phyloP scores from a whole-genome alignment of 345 rosid species.

The Balakata baccata region DNA sequence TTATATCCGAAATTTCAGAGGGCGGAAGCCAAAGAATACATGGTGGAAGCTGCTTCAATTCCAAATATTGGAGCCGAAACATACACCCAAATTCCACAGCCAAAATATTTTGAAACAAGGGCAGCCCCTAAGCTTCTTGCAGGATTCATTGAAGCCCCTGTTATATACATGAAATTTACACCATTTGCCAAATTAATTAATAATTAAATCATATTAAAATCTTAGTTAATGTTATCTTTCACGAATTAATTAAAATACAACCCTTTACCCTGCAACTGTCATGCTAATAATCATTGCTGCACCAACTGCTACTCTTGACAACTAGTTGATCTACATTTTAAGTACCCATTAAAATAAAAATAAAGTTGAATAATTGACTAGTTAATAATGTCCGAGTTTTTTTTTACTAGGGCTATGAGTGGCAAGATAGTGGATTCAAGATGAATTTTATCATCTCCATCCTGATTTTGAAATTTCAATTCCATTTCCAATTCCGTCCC shows the following conservation, averaged over 20 bases:
- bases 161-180: constrained; percentile 10
- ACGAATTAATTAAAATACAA: too few relatives aligned
- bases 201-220: too few relatives aligned
- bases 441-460: too few relatives aligned
- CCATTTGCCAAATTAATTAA: too few relatives aligned
- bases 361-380: too few relatives aligned
- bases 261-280: constrained; percentile 19
- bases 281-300: constrained; percentile 12
- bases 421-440: too few relatives aligned
- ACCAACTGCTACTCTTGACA: constrained; percentile 21
- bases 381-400: too few relatives aligned
- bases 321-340: constrained; percentile 8
- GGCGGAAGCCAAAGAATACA: constrained; percentile 19
- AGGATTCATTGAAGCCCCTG: constrained; percentile 27
- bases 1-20: not conserved
- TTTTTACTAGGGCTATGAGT: too few relatives aligned
- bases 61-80: not conserved
- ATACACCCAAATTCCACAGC: not conserved
- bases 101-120: not conserved
- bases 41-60: constrained; percentile 1
- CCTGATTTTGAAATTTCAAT: too few relatives aligned
- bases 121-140: constrained; percentile 26
- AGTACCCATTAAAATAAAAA: too few relatives aligned
- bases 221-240: too few relatives aligned
- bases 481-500: too few relatives aligned